phyloP scores from a whole-genome alignment of 129 eudicot species.

The Flaveria ramosissima region DNA sequence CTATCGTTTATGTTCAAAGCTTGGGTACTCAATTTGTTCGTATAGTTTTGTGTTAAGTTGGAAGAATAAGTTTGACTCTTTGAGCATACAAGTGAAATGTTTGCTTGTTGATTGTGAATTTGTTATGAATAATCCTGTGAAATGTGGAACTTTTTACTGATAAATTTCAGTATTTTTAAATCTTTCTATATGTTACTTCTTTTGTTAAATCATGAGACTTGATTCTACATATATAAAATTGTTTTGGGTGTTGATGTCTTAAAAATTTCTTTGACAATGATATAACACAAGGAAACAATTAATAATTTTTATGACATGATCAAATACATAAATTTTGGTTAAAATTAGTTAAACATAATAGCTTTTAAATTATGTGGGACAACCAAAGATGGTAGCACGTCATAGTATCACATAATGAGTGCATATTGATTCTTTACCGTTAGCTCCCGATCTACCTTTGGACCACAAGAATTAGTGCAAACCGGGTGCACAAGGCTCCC shows the following conservation, averaged over 20 bases:
- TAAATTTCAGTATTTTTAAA: neutral
- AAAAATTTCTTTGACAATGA: slow-evolving; percentile 3
- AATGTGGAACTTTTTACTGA: neutral
- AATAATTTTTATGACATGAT: neutral
- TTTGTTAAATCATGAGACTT: slow-evolving; percentile 15
- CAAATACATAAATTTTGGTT: neutral
- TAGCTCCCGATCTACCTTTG: neutral
- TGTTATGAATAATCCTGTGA: neutral
- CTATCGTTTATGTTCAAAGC: neutral
- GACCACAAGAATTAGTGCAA: neutral
- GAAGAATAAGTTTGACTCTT: neutral
- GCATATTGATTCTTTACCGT: neutral
- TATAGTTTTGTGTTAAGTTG: neutral
- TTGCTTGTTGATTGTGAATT: neutral
- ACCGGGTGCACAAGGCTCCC: no score
- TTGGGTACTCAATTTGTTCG: neutral
- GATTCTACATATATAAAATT: neutral
- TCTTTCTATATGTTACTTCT: neutral
- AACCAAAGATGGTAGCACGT: neutral
- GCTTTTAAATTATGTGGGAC: slow-evolving; percentile 6
- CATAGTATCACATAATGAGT: neutral
- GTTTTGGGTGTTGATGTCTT: slow-evolving; percentile 10
- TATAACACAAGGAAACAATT: neutral
- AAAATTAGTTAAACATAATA: neutral
- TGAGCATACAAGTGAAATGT: neutral